A percentile compares a stretch with the other conserved stretches of the same genome.
Evolutionary conservation across 2,329 filamentous ascomycete genomes (phyloP).

Genomic region (Fusarium sp.): DNA sequence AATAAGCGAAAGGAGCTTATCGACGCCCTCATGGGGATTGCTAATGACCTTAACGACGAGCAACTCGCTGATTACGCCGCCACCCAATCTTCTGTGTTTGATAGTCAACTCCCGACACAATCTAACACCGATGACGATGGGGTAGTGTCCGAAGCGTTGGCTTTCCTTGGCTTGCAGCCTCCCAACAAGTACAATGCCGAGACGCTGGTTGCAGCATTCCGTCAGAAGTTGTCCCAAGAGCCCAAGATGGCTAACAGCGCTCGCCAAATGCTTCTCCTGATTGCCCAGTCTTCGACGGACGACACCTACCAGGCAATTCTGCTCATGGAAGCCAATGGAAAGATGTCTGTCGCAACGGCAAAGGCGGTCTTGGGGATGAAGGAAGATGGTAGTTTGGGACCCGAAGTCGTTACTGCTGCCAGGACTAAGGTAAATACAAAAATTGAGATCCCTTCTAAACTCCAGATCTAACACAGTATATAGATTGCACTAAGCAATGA

Average conservation of each 20-base stretch:
- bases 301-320: constrained; percentile 48
- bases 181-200: constrained; percentile 49
- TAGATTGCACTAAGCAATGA: constrained; percentile 43
- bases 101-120: constrained; percentile 47
- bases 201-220: constrained; percentile 48
- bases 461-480: constrained; percentile 18
- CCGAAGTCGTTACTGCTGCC: constrained; percentile 38
- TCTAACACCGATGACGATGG: constrained; percentile 45
- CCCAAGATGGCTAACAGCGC: constrained; percentile 47
- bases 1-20: constrained; percentile 45
- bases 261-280: constrained; percentile 47
- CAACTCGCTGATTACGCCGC: constrained; percentile 50
- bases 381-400: constrained; percentile 37
- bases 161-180: constrained; percentile 48
- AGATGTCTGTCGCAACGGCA: constrained; percentile 50
- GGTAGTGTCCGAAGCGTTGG: constrained; percentile 46
- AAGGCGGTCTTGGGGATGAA: constrained; percentile 45
- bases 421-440: constrained; percentile 43
- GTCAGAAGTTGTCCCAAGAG: constrained; percentile 46
- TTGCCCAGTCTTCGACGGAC: constrained; percentile 48
- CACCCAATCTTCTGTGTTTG: constrained; percentile 51
- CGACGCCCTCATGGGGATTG: constrained; percentile 47
- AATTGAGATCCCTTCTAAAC: background rate
- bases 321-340: constrained; percentile 47
- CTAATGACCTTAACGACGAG: constrained; percentile 49